Conservation (phyloP, 2,329 filamentous ascomycete species). For the Xylariaceae sp. region DNA sequence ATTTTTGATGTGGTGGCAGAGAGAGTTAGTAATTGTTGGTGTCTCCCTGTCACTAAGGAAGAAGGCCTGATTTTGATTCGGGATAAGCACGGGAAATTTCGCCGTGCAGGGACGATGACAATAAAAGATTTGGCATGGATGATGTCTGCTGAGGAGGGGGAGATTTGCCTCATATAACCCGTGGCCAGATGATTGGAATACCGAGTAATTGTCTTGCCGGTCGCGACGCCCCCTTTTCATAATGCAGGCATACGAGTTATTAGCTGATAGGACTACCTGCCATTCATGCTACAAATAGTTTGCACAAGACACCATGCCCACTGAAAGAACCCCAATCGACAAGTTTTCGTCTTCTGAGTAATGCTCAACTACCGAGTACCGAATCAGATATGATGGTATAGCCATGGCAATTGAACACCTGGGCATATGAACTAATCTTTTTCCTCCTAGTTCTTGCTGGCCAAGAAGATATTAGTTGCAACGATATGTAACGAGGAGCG, state of each 20-base stretch:
- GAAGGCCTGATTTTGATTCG: constrained; percentile 19
- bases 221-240: not conserved
- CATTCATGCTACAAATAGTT: not conserved
- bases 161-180: constrained; percentile 27
- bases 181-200: not conserved
- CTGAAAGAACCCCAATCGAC: not conserved
- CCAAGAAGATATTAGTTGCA: not conserved
- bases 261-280: not conserved
- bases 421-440: not conserved
- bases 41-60: constrained; percentile 16
- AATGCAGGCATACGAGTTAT: not conserved
- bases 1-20: constrained; percentile 20
- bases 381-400: not conserved
- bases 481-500: not conserved
- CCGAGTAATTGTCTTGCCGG: not conserved
- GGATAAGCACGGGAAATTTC: constrained; percentile 17
- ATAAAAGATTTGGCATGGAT: constrained; percentile 12
- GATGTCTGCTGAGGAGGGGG: constrained; percentile 11
- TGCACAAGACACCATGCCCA: not conserved
- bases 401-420: not conserved
- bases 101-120: constrained; percentile 17
- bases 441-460: not conserved
- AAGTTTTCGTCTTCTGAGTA: not conserved
- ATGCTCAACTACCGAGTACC: not conserved
- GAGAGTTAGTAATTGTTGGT: constrained; percentile 16